Percentiles rank a stretch among this genome's conserved stretches.
Conservation (phyloP, 495 filamentous ascomycete species). For the Tuber indicum region DNA sequence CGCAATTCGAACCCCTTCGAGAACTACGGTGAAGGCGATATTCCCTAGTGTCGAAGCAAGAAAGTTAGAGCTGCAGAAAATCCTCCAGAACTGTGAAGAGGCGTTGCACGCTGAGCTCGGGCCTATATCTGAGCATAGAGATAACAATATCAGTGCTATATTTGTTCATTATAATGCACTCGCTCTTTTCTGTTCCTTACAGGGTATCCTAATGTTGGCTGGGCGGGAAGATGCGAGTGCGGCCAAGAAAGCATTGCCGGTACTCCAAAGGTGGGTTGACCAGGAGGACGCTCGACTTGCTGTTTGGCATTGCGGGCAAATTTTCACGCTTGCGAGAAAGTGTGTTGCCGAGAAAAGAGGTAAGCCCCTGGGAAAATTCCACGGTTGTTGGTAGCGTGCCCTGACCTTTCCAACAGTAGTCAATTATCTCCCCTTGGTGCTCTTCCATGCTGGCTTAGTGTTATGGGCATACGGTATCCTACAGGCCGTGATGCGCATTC, state of each 20-base stretch:
- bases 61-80: not conserved
- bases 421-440: not conserved
- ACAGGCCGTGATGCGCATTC: constrained; percentile 1
- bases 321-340: constrained; percentile 1
- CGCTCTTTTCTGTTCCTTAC: constrained; percentile 1
- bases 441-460: not conserved
- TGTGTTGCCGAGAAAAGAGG: not conserved
- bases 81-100: not conserved
- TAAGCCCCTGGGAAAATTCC: not conserved
- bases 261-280: not conserved
- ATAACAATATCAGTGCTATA: not conserved
- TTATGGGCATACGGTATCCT: not conserved
- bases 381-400: not conserved
- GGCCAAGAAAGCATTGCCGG: not conserved
- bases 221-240: not conserved
- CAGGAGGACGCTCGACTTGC: not conserved
- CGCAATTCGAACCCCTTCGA: not conserved
- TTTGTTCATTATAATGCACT: constrained; percentile 3
- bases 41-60: not conserved
- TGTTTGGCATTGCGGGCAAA: not conserved
- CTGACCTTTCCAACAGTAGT: not conserved
- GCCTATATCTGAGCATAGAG: not conserved
- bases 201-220: not conserved
- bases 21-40: not conserved
- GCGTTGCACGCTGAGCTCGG: not conserved